Conservation (phyloP, 306 rosid species). For the Gastrolobium villosum region DNA sequence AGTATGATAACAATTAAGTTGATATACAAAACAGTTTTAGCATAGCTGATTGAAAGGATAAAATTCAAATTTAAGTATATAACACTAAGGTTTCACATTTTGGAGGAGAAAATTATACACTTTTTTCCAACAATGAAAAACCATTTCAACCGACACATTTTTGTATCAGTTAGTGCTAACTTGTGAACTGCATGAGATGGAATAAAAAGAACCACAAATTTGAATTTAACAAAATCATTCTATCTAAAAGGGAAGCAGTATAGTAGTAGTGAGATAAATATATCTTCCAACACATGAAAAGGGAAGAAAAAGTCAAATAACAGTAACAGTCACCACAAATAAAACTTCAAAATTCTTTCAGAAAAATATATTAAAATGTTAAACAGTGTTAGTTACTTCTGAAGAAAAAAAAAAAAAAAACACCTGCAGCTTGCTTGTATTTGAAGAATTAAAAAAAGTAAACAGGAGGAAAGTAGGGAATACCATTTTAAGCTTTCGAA, state of each 20-base stretch:
- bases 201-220: background rate
- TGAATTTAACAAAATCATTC: conserved; percentile 11
- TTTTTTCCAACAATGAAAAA: background rate
- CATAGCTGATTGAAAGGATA: conserved; percentile 13
- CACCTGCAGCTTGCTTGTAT: conserved; percentile 4
- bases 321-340: background rate
- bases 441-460: conserved; percentile 25
- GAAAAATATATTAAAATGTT: background rate
- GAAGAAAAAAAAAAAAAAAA: conserved; percentile 26
- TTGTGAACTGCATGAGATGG: conserved; percentile 13
- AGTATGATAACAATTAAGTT: conserved; percentile 9
- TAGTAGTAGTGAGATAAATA: background rate
- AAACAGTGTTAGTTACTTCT: conserved; percentile 21
- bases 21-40: background rate
- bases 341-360: background rate
- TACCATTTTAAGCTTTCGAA: conserved; percentile 81
- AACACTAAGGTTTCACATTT: conserved; percentile 26
- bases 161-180: conserved; percentile 7
- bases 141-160: background rate
- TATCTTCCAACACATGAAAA: background rate
- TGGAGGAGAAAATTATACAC: background rate
- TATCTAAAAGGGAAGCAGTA: background rate
- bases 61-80: conserved; percentile 8
- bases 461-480: conserved; percentile 25
- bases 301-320: background rate